Evolutionary conservation across 805 yeast species (phyloP).

Genomic region (Pichia nanzhaoensis): DNA sequence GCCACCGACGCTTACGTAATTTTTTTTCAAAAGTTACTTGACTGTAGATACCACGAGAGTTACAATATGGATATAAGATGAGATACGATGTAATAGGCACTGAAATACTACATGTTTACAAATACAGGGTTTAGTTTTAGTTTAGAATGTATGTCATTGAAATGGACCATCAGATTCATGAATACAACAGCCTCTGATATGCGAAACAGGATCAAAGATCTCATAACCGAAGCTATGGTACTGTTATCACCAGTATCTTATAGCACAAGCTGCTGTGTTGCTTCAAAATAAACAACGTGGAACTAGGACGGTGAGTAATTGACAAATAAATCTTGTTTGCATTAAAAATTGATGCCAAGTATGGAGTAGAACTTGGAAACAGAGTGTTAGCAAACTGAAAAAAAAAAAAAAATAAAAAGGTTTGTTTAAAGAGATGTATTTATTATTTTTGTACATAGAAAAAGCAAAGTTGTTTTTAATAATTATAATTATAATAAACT

Average conservation of each 20-base stretch:
- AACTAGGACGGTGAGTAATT: constrained; percentile 61
- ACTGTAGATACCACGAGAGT: too few relatives aligned
- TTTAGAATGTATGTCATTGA: constrained; percentile 43
- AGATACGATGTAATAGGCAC: too few relatives aligned
- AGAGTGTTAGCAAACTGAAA: constrained; percentile 85
- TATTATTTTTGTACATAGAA: constrained; percentile 23
- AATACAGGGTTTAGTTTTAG: not conserved
- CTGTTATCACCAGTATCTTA: constrained; percentile 5
- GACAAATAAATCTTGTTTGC: constrained; percentile 73
- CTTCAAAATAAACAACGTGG: constrained; percentile 4
- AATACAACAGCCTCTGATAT: not conserved
- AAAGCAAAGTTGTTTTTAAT: constrained; percentile 16
- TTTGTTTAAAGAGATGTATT: too few relatives aligned
- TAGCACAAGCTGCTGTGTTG: constrained; percentile 1
- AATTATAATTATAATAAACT: constrained; percentile 22
- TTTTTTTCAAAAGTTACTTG: too few relatives aligned
- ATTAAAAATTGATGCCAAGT: constrained; percentile 80
- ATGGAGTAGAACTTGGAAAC: constrained; percentile 60
- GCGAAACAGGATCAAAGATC: constrained; percentile 7
- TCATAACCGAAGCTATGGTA: constrained; percentile 16
- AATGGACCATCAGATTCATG: constrained; percentile 63
- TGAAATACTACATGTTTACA: too few relatives aligned
- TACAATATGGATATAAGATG: too few relatives aligned
- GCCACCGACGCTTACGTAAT: too few relatives aligned
- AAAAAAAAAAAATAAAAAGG: not conserved